Evolutionary conservation across 805 yeast species (phyloP).

Genomic region (Wickerhamiella allomyrinae): DNA sequence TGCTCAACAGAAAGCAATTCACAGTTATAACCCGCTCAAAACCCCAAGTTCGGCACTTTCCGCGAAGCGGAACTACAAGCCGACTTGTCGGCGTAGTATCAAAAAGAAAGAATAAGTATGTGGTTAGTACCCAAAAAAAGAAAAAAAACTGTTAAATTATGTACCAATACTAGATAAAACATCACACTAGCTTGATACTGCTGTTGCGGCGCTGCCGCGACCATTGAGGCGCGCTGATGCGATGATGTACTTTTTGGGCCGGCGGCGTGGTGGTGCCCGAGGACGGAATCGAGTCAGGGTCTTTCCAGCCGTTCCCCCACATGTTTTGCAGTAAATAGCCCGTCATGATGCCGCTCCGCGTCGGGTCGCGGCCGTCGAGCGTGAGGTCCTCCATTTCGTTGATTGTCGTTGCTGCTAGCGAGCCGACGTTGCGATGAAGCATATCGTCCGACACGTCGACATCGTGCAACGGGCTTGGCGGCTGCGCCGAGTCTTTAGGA

Average conservation of each 20-base stretch:
- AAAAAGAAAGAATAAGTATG: no score
- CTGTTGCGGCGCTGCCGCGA: conserved; percentile 2
- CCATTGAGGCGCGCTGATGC: conserved; percentile 1
- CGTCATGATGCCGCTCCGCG: conserved; percentile 6
- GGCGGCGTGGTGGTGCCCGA: background rate
- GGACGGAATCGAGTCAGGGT: conserved; percentile 6
- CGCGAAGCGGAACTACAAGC: no score
- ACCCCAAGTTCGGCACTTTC: no score
- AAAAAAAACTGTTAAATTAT: no score
- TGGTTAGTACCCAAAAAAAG: no score
- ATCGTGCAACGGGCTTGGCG: no score
- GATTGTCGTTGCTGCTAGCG: conserved; percentile 17
- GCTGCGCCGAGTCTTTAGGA: background rate
- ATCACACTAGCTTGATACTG: conserved; percentile 1
- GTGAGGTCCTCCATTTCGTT: conserved; percentile 15
- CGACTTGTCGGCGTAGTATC: no score
- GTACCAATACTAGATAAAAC: no score
- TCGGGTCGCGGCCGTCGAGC: conserved; percentile 4
- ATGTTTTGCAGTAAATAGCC: conserved; percentile 13
- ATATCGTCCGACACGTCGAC: no score
- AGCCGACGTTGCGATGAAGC: conserved; percentile 4
- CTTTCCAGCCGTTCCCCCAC: conserved; percentile 18
- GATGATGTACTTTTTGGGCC: conserved; percentile 1
- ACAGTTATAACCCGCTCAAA: no score
- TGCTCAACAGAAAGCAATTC: no score